These are phyloP conservation scores for Penicillium bovifimosum DNA, from an alignment of 495 filamentous ascomycete genomes.

Conservation along the genomic window DNA sequence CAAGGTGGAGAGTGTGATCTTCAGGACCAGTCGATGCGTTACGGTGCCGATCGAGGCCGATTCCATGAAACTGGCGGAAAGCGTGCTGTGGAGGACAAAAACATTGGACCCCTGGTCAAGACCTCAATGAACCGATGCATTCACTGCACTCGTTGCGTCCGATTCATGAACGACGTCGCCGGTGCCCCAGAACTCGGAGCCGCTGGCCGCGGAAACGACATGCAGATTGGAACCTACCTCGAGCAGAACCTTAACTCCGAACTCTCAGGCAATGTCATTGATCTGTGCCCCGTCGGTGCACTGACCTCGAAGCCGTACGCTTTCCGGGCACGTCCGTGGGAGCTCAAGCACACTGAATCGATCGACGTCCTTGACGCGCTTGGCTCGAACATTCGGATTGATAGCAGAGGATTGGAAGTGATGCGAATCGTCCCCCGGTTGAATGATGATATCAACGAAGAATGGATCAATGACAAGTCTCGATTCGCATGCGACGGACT, in stretches of 20 bases:
- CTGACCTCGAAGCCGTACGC: conserved; percentile 96
- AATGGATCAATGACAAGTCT: conserved; percentile 99
- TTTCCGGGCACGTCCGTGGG: conserved; percentile 95
- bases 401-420: conserved; percentile 89
- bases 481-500: conserved; percentile 97
- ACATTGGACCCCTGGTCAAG: conserved; percentile 97
- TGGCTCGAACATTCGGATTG: conserved; percentile 90
- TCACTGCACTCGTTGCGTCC: conserved; percentile 95
- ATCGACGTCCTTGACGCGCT: conserved; percentile 90
- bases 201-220: conserved; percentile 88
- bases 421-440: conserved; percentile 89
- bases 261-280: conserved; percentile 94
- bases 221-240: conserved; percentile 97
- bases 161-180: conserved; percentile 95
- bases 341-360: conserved; percentile 87
- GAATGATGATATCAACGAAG: conserved; percentile 97
- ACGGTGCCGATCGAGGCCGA: conserved; percentile 89
- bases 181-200: conserved; percentile 93
- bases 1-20: conserved; percentile 98
- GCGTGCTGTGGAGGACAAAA: conserved; percentile 97
- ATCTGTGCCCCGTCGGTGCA: conserved; percentile 95
- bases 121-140: conserved; percentile 99
- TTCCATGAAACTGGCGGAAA: conserved; percentile 95
- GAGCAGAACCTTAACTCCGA: conserved; percentile 88
- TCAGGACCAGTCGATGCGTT: conserved; percentile 98